A percentile compares a stretch with the other conserved stretches of the same genome.
Evolutionary conservation across 306 rosid species (phyloP).

Genomic region (Sindora glabra): DNA sequence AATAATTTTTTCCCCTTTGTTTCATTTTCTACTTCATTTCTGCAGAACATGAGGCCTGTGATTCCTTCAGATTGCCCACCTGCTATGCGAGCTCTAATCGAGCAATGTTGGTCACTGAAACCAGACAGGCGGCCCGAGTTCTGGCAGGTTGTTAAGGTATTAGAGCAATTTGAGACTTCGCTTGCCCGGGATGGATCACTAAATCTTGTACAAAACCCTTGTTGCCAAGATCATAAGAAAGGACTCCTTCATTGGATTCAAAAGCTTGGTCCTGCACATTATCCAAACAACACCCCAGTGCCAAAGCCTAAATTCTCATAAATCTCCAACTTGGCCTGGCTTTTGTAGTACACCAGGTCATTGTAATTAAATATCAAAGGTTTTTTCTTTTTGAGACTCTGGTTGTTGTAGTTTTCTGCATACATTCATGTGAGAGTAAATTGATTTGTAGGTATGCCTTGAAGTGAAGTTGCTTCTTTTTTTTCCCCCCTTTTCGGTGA

Average conservation of each 20-base stretch:
- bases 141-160: conserved; percentile 81
- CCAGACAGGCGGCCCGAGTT: conserved; percentile 84
- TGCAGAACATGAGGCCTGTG: conserved; percentile 67
- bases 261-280: conserved; percentile 67
- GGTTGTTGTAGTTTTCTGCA: conserved; percentile 25
- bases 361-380: conserved; percentile 57
- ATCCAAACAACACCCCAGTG: conserved; percentile 32
- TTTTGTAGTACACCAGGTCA: conserved; percentile 44
- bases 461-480: conserved; percentile 22
- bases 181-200: conserved; percentile 62
- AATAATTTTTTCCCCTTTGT: too few species aligned
- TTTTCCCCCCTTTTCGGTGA: too few species aligned
- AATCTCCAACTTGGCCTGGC: conserved; percentile 36
- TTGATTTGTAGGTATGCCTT: conserved; percentile 34
- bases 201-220: conserved; percentile 31
- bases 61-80: conserved; percentile 60
- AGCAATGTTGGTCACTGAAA: conserved; percentile 81
- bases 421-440: conserved; percentile 29
- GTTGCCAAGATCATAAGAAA: conserved; percentile 74
- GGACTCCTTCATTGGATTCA: conserved; percentile 87
- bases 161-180: conserved; percentile 74
- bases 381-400: conserved; percentile 39
- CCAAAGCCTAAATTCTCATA: conserved; percentile 79
- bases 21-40: background rate
- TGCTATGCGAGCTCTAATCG: conserved; percentile 70